These are phyloP conservation scores for Cymbopogon flexuosus DNA, from an alignment of 202 grass and related monocot genomes.

Conservation along the genomic window DNA sequence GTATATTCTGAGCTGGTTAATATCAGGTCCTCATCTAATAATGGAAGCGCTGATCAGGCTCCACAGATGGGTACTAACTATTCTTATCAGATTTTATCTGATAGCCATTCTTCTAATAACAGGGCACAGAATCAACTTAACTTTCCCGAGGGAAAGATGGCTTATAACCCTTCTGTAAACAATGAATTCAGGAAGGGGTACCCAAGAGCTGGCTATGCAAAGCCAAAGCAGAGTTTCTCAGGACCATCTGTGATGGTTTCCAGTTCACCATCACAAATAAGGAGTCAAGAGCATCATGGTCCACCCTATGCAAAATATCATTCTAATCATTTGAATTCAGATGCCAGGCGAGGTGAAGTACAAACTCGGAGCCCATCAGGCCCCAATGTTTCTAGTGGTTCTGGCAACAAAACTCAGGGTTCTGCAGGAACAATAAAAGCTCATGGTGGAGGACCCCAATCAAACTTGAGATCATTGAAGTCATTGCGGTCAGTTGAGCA, in stretches of 20 bases:
- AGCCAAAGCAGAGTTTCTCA: slow-evolving; percentile 43
- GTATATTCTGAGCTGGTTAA: slow-evolving; percentile 55
- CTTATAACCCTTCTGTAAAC: slow-evolving; percentile 35
- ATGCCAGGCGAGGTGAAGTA: slow-evolving; percentile 37
- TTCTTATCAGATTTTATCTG: slow-evolving; percentile 50
- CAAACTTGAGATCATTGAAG: slow-evolving; percentile 58
- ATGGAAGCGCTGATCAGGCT: slow-evolving; percentile 37
- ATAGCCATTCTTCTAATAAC: slow-evolving; percentile 35
- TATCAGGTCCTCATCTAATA: slow-evolving; percentile 32
- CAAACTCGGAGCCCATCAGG: slow-evolving; percentile 36
- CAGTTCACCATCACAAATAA: slow-evolving; percentile 37
- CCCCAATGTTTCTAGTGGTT: slow-evolving; percentile 28
- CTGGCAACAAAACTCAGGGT: slow-evolving; percentile 44
- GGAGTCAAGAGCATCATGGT: slow-evolving; percentile 40
- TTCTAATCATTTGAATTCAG: slow-evolving; percentile 44
- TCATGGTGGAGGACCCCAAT: slow-evolving; percentile 43
- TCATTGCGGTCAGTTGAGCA: slow-evolving; percentile 61
- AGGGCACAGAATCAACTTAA: slow-evolving; percentile 36
- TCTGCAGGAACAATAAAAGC: slow-evolving; percentile 45
- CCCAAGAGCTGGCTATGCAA: slow-evolving; percentile 41
- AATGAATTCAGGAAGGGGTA: slow-evolving; percentile 33
- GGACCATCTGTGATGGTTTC: slow-evolving; percentile 40
- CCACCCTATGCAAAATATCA: slow-evolving; percentile 37
- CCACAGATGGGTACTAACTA: slow-evolving; percentile 27
- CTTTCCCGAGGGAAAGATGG: slow-evolving; percentile 39